A percentile compares a stretch with the other conserved stretches of the same genome.
These are phyloP conservation scores for Pseudozyma sp. DNA, from an alignment of 1,284 basidiomycete genomes.

Conservation along the genomic window DNA sequence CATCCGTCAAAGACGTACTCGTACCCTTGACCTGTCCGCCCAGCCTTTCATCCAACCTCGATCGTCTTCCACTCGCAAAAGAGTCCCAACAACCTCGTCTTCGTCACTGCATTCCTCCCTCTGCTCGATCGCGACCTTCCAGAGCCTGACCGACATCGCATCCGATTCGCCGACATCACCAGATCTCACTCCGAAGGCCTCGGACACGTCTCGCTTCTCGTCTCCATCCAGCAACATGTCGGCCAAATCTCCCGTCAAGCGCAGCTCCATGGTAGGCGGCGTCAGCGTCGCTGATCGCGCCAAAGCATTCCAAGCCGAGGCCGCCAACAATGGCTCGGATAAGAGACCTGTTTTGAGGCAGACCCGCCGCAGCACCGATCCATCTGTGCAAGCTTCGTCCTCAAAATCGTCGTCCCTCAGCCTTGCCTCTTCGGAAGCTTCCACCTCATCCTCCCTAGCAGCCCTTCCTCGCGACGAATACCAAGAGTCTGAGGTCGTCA, in stretches of 20 bases:
- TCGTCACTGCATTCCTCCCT: neutral
- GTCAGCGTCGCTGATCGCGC: slow-evolving; percentile 37
- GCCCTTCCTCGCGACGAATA: neutral
- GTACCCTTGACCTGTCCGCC: slow-evolving; percentile 17
- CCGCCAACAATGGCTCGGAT: neutral
- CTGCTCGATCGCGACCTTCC: slow-evolving; percentile 4
- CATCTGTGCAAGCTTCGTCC: neutral
- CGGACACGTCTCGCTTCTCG: slow-evolving; percentile 9
- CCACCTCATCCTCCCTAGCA: slow-evolving; percentile 1
- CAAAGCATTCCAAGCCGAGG: slow-evolving; percentile 16
- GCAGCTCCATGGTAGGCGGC: slow-evolving; percentile 24
- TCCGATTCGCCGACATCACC: neutral
- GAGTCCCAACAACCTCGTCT: neutral
- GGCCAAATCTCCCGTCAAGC: slow-evolving; percentile 13
- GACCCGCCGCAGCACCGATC: neutral
- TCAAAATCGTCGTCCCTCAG: neutral
- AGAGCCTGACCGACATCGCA: neutral
- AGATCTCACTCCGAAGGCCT: slow-evolving; percentile 13
- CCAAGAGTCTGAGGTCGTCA: slow-evolving; percentile 5
- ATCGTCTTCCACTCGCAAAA: slow-evolving; percentile 14
- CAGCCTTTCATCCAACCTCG: slow-evolving; percentile 15
- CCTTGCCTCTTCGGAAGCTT: neutral
- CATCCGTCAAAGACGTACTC: slow-evolving; percentile 17
- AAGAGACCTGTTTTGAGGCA: slow-evolving; percentile 2
- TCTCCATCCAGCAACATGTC: slow-evolving; percentile 12